Conservation (phyloP, 371 early-diverging fungal species). For the Rhizopus arrhizus region DNA sequence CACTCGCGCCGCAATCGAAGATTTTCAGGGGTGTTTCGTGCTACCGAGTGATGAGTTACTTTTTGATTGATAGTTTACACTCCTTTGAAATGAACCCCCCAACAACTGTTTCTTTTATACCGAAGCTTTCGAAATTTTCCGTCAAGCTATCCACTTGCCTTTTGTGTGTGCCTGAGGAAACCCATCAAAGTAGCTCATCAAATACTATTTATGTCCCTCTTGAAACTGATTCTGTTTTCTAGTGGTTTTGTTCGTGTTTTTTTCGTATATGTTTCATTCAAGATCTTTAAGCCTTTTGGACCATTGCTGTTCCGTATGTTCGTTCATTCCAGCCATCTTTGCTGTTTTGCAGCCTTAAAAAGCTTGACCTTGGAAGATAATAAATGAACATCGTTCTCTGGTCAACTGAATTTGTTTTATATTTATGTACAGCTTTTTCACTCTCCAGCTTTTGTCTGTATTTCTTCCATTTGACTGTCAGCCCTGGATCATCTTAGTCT, state of each 20-base stretch:
- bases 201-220: slow-evolving; percentile 2
- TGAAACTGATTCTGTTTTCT: not conserved
- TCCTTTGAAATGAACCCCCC: slow-evolving; percentile 10
- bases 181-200: not conserved
- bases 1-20: slow-evolving; percentile 5
- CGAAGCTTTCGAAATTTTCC: slow-evolving; percentile 8
- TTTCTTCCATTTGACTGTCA: slow-evolving; percentile 1
- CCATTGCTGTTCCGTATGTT: not conserved
- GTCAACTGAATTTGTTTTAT: not conserved
- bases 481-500: slow-evolving; percentile 1
- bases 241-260: not conserved
- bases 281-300: not conserved
- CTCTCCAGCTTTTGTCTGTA: not conserved
- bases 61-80: slow-evolving; percentile 13
- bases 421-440: not conserved
- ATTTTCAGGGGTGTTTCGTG: slow-evolving; percentile 7
- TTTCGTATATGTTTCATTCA: not conserved
- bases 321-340: slow-evolving; percentile 6
- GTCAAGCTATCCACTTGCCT: slow-evolving; percentile 3
- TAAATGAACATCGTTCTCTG: slow-evolving; percentile 3
- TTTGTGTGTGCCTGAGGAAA: not conserved
- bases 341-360: slow-evolving; percentile 8
- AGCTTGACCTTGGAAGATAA: slow-evolving; percentile 2
- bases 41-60: slow-evolving; percentile 55
- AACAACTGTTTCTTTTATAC: slow-evolving; percentile 13